Evolutionary conservation across 345 rosid species (phyloP).

Genomic region (Hevea brasiliensis): DNA sequence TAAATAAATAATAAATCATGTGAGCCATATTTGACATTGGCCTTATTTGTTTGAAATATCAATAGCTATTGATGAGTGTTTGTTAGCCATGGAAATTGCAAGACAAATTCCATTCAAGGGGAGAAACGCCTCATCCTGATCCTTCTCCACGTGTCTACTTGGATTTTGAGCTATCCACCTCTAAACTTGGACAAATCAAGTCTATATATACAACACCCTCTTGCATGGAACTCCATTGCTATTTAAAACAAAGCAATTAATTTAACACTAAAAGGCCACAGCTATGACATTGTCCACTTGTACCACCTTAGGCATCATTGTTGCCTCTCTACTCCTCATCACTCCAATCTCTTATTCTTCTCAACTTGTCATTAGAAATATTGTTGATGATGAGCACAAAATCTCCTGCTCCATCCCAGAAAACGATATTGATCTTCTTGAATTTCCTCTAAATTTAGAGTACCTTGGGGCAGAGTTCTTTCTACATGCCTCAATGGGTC

Average conservation of each 20-base stretch:
- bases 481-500: constrained; percentile 59
- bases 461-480: constrained; percentile 89
- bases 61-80: background rate
- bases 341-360: constrained; percentile 29
- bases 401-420: constrained; percentile 17
- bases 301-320: background rate
- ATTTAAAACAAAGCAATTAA: background rate
- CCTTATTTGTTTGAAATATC: background rate
- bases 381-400: background rate
- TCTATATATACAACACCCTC: background rate
- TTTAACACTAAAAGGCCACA: background rate
- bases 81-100: background rate
- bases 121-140: too few relatives aligned
- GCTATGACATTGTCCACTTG: background rate
- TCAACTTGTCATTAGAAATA: background rate
- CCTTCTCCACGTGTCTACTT: background rate
- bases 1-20: too few relatives aligned
- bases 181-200: too few relatives aligned
- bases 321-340: constrained; percentile 28
- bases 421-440: constrained; percentile 48
- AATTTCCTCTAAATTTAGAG: constrained; percentile 81
- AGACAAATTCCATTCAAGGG: background rate
- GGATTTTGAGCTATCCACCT: background rate
- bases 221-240: background rate
- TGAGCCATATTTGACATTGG: too few relatives aligned